These are phyloP conservation scores for Aegle marmelos DNA, from an alignment of 345 rosid species.

Conservation along the genomic window DNA sequence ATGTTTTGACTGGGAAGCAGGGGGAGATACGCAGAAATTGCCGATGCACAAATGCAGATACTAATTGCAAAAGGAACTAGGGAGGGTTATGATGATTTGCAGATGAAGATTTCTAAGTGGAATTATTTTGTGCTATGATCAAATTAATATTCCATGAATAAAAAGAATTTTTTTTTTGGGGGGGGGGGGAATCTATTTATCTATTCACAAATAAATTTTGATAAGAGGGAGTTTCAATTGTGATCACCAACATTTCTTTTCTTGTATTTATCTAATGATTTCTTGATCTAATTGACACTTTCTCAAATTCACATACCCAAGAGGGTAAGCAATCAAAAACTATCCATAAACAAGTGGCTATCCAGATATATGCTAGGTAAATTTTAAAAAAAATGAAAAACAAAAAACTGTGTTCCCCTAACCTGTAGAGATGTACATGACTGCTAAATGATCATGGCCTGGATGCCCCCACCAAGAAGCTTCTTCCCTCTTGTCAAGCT, in stretches of 20 bases:
- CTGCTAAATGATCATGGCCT: slow-evolving; percentile 19
- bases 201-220: slow-evolving; percentile 29
- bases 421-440: slow-evolving; percentile 36
- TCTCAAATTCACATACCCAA: slow-evolving; percentile 7
- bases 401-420: slow-evolving; percentile 33
- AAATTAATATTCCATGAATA: slow-evolving; percentile 4
- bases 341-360: slow-evolving; percentile 12
- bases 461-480: slow-evolving; percentile 24
- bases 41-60: slow-evolving; percentile 32
- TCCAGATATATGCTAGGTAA: slow-evolving; percentile 16
- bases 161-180: neutral
- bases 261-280: slow-evolving; percentile 17
- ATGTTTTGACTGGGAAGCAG: slow-evolving; percentile 49
- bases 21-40: slow-evolving; percentile 66
- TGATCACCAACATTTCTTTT: slow-evolving; percentile 19
- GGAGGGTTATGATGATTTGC: neutral
- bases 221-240: slow-evolving; percentile 14
- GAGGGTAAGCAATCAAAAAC: slow-evolving; percentile 18
- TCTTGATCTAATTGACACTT: neutral
- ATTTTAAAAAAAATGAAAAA: neutral
- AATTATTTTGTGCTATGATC: slow-evolving; percentile 6
- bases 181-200: neutral
- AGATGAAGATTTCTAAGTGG: neutral
- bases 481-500: slow-evolving; percentile 29
- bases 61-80: slow-evolving; percentile 5